A percentile compares a stretch with the other conserved stretches of the same genome.
Evolutionary conservation across 257 asterid species (phyloP).

Genomic region (Ophiorrhiza pumila): DNA sequence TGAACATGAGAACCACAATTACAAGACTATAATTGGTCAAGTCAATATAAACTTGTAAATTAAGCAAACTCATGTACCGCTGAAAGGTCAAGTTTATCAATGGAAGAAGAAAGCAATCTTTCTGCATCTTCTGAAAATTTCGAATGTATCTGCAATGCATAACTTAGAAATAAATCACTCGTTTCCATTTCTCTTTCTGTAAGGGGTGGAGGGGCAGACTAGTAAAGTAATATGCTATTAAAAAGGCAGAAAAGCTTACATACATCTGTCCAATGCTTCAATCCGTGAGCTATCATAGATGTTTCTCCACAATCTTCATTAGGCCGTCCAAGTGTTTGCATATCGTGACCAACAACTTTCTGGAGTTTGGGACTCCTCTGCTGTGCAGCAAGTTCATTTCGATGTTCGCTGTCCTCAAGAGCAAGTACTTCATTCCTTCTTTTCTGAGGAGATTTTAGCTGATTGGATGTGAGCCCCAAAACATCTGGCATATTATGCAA

Average conservation of each 20-base stretch:
- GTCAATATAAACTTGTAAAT: constrained; percentile 7
- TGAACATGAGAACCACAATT: constrained; percentile 3
- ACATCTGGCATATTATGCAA: constrained; percentile 13
- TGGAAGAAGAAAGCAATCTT: constrained; percentile 30
- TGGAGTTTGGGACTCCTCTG: constrained; percentile 61
- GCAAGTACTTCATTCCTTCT: constrained; percentile 42
- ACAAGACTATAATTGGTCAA: background rate
- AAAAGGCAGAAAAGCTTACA: constrained; percentile 30
- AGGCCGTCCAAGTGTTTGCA: constrained; percentile 26
- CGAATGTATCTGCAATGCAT: constrained; percentile 56
- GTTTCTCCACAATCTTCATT: constrained; percentile 31
- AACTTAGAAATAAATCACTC: constrained; percentile 31
- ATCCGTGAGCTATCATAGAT: constrained; percentile 31
- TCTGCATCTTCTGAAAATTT: constrained; percentile 54
- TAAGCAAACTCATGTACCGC: constrained; percentile 13
- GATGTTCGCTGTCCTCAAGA: constrained; percentile 40
- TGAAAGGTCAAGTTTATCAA: constrained; percentile 14
- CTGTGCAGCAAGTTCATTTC: constrained; percentile 25
- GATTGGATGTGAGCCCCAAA: constrained; percentile 37
- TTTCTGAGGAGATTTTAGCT: constrained; percentile 41
- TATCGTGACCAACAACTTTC: constrained; percentile 39
- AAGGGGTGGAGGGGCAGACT: background rate
- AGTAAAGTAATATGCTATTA: constrained; percentile 7
- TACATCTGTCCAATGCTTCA: constrained; percentile 64
- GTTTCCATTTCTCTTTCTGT: background rate